phyloP scores from a whole-genome alignment of 345 rosid genomes.

The Pistacia vera region DNA sequence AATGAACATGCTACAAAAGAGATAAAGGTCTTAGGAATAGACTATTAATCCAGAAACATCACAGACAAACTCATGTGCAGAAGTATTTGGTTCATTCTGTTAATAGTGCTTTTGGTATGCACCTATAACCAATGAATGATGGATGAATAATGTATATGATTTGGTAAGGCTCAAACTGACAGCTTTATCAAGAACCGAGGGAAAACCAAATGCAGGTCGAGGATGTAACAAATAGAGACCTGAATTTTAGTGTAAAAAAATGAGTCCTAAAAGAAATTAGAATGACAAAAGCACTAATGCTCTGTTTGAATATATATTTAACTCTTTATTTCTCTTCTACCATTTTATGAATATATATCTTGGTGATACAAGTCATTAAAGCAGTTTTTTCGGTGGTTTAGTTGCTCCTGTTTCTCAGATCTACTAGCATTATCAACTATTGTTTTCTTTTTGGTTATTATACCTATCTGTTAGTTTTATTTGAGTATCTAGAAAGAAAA shows the following conservation, averaged over 20 bases:
- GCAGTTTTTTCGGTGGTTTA: constrained; percentile 1
- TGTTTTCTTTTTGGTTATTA: constrained; percentile 13
- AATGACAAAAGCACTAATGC: not conserved
- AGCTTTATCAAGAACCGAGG: not conserved
- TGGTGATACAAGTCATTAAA: too few species aligned
- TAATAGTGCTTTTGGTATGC: not conserved
- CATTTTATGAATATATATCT: too few species aligned
- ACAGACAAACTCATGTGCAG: not conserved
- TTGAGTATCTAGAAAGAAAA: constrained; percentile 3
- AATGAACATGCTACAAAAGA: too few species aligned
- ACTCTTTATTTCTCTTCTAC: too few species aligned
- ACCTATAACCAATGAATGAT: not conserved
- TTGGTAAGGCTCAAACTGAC: not conserved
- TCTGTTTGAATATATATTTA: too few species aligned
- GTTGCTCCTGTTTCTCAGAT: constrained; percentile 48
- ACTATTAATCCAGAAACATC: too few species aligned
- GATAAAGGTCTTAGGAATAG: too few species aligned
- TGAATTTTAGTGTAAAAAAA: not conserved
- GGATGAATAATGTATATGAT: not conserved
- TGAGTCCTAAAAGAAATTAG: too few species aligned
- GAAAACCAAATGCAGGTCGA: too few species aligned
- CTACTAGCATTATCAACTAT: constrained; percentile 23
- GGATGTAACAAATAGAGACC: too few species aligned
- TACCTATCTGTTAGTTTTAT: constrained; percentile 28
- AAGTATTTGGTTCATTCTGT: not conserved